These are phyloP conservation scores for Rhododendron ovatum DNA, from an alignment of 148 eudicot species.

Conservation along the genomic window DNA sequence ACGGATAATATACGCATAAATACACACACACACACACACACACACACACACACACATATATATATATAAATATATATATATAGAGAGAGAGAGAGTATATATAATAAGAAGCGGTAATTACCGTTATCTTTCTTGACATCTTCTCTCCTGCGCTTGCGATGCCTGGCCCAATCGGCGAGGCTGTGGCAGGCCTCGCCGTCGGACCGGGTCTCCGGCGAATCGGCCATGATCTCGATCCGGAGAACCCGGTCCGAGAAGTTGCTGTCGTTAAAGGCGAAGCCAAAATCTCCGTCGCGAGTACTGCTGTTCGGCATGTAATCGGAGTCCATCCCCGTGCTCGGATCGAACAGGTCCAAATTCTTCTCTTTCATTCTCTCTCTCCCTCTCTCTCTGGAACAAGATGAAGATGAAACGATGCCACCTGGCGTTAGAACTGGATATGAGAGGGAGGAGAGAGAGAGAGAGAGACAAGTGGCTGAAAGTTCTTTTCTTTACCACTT, in stretches of 20 bases:
- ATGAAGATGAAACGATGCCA: background rate
- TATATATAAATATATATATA: too few species aligned
- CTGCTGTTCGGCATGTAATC: conserved; percentile 25
- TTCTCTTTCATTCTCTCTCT: conserved; percentile 26
- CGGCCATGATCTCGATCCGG: conserved; percentile 69
- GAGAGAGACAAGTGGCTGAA: background rate
- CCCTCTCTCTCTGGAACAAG: background rate
- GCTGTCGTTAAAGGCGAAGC: conserved; percentile 81
- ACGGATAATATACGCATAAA: background rate
- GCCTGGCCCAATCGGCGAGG: conserved; percentile 73
- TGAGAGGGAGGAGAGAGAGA: background rate
- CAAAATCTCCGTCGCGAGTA: conserved; percentile 58
- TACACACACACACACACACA: background rate
- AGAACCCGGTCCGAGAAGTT: conserved; percentile 81
- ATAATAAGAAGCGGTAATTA: background rate
- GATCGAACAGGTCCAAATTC: conserved; percentile 67
- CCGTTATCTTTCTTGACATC: conserved; percentile 51
- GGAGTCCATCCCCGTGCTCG: conserved; percentile 65
- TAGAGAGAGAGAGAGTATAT: too few species aligned
- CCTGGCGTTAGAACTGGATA: background rate
- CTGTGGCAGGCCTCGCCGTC: conserved; percentile 47
- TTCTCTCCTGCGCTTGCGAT: conserved; percentile 59
- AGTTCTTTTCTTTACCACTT: background rate
- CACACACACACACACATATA: too few species aligned
- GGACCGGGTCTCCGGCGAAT: conserved; percentile 38